Conservation (phyloP, 768 basidiomycete genomes). For the Boletus subparvulus region DNA sequence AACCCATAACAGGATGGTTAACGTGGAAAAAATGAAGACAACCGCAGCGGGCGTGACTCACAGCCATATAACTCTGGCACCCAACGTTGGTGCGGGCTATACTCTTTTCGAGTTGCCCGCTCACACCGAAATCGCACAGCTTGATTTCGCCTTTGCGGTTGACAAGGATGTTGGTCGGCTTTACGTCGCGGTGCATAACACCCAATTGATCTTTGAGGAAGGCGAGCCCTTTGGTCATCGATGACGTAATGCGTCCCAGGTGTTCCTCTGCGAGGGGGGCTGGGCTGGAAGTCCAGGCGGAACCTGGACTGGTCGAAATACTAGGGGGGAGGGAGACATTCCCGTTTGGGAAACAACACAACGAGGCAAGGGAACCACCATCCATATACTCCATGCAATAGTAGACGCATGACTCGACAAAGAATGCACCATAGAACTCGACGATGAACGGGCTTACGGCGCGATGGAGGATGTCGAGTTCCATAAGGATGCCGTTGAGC, state of each 20-base stretch:
- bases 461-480: slow-evolving; percentile 95
- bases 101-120: slow-evolving; percentile 93
- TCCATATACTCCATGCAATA: slow-evolving; percentile 99
- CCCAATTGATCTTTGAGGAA: slow-evolving; percentile 95
- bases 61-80: slow-evolving; percentile 98
- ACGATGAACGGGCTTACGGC: slow-evolving; percentile 90
- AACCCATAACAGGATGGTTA: slow-evolving; percentile 2
- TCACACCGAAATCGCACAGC: slow-evolving; percentile 98
- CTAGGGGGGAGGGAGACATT: slow-evolving; percentile 36
- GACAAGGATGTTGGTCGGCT: slow-evolving; percentile 91
- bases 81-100: slow-evolving; percentile 98
- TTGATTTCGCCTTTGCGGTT: slow-evolving; percentile 89
- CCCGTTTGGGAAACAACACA: slow-evolving; percentile 47
- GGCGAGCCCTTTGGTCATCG: slow-evolving; percentile 86
- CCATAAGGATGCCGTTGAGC: slow-evolving; percentile 96
- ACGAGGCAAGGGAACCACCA: slow-evolving; percentile 89
- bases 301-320: slow-evolving; percentile 32
- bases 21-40: background rate
- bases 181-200: slow-evolving; percentile 84
- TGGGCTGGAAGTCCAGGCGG: slow-evolving; percentile 35
- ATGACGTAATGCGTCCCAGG: slow-evolving; percentile 74
- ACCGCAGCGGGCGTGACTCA: slow-evolving; percentile 40
- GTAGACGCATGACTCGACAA: slow-evolving; percentile 99
- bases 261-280: slow-evolving; percentile 68
- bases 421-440: slow-evolving; percentile 99